A percentile compares a stretch with the other conserved stretches of the same genome.
These are phyloP conservation scores for Pyrenochaeta sp. DNA, from an alignment of 2,329 filamentous ascomycete genomes.

Conservation along the genomic window DNA sequence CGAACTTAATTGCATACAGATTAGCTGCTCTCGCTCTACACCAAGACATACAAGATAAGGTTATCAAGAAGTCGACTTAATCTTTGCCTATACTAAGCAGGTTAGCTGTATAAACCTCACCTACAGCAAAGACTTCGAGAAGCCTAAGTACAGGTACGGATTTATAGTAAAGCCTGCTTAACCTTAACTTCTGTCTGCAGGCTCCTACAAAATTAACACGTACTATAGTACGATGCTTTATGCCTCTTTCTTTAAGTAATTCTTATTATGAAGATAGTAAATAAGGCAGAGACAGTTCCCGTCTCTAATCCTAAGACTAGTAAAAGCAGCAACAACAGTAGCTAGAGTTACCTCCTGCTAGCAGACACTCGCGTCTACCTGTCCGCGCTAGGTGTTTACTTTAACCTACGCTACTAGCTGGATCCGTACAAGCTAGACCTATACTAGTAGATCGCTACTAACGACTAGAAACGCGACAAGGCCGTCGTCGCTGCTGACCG, in stretches of 20 bases:
- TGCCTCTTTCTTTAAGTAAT: background rate
- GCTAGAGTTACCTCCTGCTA: background rate
- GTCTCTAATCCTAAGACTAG: background rate
- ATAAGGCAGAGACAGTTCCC: background rate
- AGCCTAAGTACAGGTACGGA: background rate
- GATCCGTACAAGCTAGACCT: background rate
- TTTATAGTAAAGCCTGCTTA: background rate
- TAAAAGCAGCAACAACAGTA: background rate
- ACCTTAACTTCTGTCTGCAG: background rate
- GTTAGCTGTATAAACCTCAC: background rate
- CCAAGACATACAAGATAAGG: background rate
- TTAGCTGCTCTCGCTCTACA: background rate
- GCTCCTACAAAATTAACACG: background rate
- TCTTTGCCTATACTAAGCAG: background rate
- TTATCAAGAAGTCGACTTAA: background rate
- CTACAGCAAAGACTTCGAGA: background rate
- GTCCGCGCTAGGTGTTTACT: background rate
- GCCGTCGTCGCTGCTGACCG: background rate
- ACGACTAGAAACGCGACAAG: background rate
- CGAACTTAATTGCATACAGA: background rate
- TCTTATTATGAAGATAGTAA: background rate
- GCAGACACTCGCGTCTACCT: background rate
- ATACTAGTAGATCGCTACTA: background rate
- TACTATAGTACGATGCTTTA: background rate
- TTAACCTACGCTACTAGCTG: background rate